These are phyloP conservation scores for Phylloporus scabripes DNA, from an alignment of 768 basidiomycete species.

Conservation along the genomic window DNA sequence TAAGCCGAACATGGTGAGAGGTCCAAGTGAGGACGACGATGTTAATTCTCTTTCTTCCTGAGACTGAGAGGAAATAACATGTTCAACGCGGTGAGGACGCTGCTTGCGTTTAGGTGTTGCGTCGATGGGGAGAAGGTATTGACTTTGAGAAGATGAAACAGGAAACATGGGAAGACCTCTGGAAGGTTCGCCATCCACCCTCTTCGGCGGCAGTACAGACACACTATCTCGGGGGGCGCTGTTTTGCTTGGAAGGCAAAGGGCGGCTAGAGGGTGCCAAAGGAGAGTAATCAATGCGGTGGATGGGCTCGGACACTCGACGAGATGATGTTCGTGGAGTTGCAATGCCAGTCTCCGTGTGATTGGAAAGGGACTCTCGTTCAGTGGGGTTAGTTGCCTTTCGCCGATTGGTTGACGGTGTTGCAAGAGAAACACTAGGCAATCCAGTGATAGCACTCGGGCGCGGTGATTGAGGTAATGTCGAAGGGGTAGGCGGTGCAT, in stretches of 20 bases:
- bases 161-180: slow-evolving; percentile 9
- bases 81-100: slow-evolving; percentile 18
- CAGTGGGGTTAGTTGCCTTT: not conserved
- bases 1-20: not conserved
- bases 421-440: slow-evolving; percentile 3
- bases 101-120: slow-evolving; percentile 34
- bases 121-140: slow-evolving; percentile 29
- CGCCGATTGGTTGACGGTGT: slow-evolving; percentile 5
- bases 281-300: not conserved
- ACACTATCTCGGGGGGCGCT: not conserved
- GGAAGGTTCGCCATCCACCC: slow-evolving; percentile 1
- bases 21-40: slow-evolving; percentile 2
- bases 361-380: not conserved
- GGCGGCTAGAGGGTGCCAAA: not conserved
- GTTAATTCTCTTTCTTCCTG: slow-evolving; percentile 29
- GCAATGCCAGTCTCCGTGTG: slow-evolving; percentile 1
- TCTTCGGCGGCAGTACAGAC: not conserved
- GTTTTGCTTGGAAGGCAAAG: not conserved
- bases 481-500: not conserved
- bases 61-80: slow-evolving; percentile 30
- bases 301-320: not conserved
- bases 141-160: slow-evolving; percentile 29
- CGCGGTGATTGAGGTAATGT: not conserved
- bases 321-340: slow-evolving; percentile 16
- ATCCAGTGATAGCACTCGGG: not conserved